Base-by-base conservation (phyloP, 306 rosid genomes). In the Erythrophleum fordii region DNA sequence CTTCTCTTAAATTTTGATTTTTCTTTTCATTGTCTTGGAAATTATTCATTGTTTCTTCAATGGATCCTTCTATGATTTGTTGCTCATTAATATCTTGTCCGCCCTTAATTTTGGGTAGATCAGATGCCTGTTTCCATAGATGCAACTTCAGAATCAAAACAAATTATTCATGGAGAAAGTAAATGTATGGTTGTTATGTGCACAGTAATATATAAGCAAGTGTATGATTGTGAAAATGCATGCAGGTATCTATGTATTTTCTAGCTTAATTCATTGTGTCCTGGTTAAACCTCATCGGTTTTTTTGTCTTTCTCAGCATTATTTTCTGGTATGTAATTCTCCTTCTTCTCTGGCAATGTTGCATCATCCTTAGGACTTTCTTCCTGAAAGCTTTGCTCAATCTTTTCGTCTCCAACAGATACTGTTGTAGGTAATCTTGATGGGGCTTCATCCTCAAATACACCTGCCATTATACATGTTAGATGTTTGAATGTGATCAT, bases 251-350 rank as follows among this genome's bases (percentile, higher is more conserved):
- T 49, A 48, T 31, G n/a, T 61, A 25, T 17, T 39, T 37, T 53
- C 39, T 35, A 66, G 49, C 22, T 61, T 53, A 69, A 49, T 28
- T 59, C 34, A 42, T 4, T 71, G 61, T 28, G 16, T n/a, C 37
- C 11, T 4, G 11, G 31, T 78, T 83, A 80, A 80, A 82, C 89
- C 87, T 86, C 45, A 11, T 17, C 35, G 37, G 69, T 39, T 71
- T 11, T 18, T 16, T 17, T 56, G 14, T 56, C 46, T 14, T 25
- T 37, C 37, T 11, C 49, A 17, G 66, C 20, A 13, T 70, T 73
- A 60, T 37, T 49, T 76, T 82, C 85, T 58, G 72, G 29, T 26
- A 26, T 61, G 17, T 11, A 64, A 22, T 39, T 73, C 81, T 78
- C 59, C 12, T 78, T 71, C 25, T 80, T 72, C 29, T 56, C 44